Conservation (phyloP, 306 rosid species). For the Spatholobus suberectus region DNA sequence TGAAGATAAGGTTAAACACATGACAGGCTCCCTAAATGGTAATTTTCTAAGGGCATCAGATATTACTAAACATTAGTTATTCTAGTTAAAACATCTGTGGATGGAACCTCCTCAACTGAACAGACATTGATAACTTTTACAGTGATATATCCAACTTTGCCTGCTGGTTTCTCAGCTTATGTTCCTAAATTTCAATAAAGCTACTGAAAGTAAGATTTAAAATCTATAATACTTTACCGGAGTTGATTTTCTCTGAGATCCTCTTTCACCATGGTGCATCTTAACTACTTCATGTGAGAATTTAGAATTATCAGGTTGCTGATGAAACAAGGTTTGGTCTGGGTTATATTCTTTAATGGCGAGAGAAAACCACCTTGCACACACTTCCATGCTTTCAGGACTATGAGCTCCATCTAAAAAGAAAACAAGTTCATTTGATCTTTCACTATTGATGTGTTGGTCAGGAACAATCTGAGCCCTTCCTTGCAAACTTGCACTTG, state of each 20-base stretch:
- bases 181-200: conserved; percentile 7
- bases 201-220: conserved; percentile 14
- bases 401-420: conserved; percentile 98
- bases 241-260: conserved; percentile 55
- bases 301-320: conserved; percentile 50
- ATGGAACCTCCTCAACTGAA: conserved; percentile 14
- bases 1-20: conserved; percentile 15
- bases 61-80: conserved; percentile 15
- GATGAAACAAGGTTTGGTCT: conserved; percentile 45
- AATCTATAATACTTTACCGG: conserved; percentile 64
- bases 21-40: neutral
- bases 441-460: conserved; percentile 53
- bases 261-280: conserved; percentile 42
- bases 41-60: conserved; percentile 15
- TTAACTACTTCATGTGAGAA: conserved; percentile 54
- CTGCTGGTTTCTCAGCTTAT: no score
- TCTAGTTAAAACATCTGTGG: conserved; percentile 2
- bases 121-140: conserved; percentile 4
- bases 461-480: conserved; percentile 95
- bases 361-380: conserved; percentile 88
- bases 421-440: conserved; percentile 69
- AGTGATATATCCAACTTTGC: conserved; percentile 33
- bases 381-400: conserved; percentile 93
- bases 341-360: conserved; percentile 60
- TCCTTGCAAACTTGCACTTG: conserved; percentile 88